These are phyloP conservation scores for Cladosporium cucumerinum DNA, from an alignment of 2,329 filamentous ascomycete species.

Conservation along the genomic window DNA sequence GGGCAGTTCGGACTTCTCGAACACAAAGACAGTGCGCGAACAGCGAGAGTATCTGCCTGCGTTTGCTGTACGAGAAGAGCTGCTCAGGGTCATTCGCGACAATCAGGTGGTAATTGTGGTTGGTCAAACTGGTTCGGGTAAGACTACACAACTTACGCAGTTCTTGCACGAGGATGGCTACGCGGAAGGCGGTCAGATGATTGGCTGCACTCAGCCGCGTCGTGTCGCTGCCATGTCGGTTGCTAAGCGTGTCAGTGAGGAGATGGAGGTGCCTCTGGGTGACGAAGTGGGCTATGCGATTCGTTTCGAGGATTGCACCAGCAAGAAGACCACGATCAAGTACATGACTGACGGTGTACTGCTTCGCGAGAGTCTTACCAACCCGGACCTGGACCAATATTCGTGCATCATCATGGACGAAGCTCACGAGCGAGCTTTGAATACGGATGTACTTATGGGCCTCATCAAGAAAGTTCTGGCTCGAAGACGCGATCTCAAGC, in stretches of 20 bases:
- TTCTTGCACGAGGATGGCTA: slow-evolving; percentile 96
- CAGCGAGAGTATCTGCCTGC: slow-evolving; percentile 92
- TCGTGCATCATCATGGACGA: slow-evolving; percentile 99
- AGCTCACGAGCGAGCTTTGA: slow-evolving; percentile 92
- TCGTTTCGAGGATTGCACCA: slow-evolving; percentile 97
- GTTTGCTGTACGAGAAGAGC: slow-evolving; percentile 91
- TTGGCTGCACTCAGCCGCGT: slow-evolving; percentile 92
- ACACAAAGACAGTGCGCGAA: slow-evolving; percentile 83
- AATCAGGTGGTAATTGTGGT: slow-evolving; percentile 97
- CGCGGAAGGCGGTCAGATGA: slow-evolving; percentile 72
- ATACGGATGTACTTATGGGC: slow-evolving; percentile 96
- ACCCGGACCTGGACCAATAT: slow-evolving; percentile 90
- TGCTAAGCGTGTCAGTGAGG: slow-evolving; percentile 94
- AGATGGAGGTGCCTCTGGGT: slow-evolving; percentile 93
- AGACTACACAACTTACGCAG: slow-evolving; percentile 95
- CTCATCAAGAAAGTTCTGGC: slow-evolving; percentile 96
- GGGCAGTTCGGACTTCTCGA: slow-evolving; percentile 82
- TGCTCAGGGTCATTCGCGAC: slow-evolving; percentile 86
- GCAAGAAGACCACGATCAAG: slow-evolving; percentile 91
- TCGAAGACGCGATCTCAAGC: slow-evolving; percentile 81
- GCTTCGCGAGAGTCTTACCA: slow-evolving; percentile 86
- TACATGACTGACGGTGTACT: slow-evolving; percentile 99
- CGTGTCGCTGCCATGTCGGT: slow-evolving; percentile 99
- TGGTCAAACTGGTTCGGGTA: slow-evolving; percentile 94
- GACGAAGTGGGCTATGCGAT: slow-evolving; percentile 92